Evolutionary conservation across 140 eudicot species (phyloP).

Genomic region (Ambrosia hybrid): DNA sequence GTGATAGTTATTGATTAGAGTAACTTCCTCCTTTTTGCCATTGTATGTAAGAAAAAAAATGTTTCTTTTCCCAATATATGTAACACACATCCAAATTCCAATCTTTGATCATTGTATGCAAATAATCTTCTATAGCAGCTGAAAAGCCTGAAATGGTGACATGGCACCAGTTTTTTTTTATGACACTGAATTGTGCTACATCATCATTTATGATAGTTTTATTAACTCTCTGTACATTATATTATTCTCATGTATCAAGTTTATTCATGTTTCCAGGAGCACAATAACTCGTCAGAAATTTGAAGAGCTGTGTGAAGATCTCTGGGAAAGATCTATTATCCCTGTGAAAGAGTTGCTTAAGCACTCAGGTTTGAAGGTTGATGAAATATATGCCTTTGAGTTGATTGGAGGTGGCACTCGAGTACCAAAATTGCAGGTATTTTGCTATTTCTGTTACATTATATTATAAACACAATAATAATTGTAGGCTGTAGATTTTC

Average conservation of each 20-base stretch:
- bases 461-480: constrained; percentile 4
- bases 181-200: background rate
- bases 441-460: constrained; percentile 26
- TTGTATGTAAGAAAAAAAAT: background rate
- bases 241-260: background rate
- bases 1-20: background rate
- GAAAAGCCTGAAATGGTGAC: background rate
- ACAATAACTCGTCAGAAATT: constrained; percentile 91
- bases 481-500: background rate
- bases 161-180: background rate
- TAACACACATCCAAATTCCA: background rate
- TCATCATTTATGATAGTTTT: background rate
- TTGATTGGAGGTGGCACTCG: constrained; percentile 99
- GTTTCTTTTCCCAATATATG: background rate
- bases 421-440: constrained; percentile 98
- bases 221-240: background rate
- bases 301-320: constrained; percentile 88
- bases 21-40: background rate
- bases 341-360: constrained; percentile 82
- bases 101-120: background rate
- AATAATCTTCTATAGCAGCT: constrained; percentile 2
- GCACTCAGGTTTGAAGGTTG: constrained; percentile 72
- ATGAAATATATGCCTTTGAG: constrained; percentile 83
- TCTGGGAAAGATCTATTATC: constrained; percentile 87
- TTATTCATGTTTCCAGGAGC: constrained; percentile 56